Evolutionary conservation across 2,329 filamentous ascomycete species (phyloP), one percentile per base, ranked within the genome.

Genomic region (Nemania bipapillata): DNA sequence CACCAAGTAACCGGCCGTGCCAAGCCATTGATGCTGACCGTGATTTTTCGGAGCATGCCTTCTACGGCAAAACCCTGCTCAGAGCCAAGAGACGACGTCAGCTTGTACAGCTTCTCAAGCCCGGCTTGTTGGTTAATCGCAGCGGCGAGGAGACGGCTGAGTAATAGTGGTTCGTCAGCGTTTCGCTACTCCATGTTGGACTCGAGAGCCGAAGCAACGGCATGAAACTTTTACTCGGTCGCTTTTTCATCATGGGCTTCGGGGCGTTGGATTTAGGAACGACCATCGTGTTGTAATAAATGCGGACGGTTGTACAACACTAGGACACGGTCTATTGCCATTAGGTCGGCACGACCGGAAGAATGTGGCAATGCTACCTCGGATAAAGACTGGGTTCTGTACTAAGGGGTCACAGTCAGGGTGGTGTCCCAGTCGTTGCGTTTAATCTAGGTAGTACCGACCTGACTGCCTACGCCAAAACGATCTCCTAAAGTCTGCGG

Each of bases 51-150:
- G 40, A 52, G 15, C 26, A 60, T 50, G 22, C 22, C 26, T 32
- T 60, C 26, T 42, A 57, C 37, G n/a, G 15, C 24, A 57, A 40
- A 57, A 45, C 54, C 17, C 8, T 57, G 24, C 24, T 57, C 9
- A 40, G 15, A 40, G 20, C 37, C 5, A 26, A 57, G 26, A 57
- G 45, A 59, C 12, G 20, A 59, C 22, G 42, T 47, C 5, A 59
- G 42, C n/a, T 59, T 59, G 8, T 59, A 59, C 15, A 59, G 45
- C n/a, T 59, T 59, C 12, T 59, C 17, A 49, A 58, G 42, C 45
- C 26, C n/a, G n/a, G 26, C 56, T 49, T 49, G 15, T 58, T 58
- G 40, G 40, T 58, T 58, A 30, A 58, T 58, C n/a, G 40, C 26
- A 49, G 26, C 22, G 22, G 40, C 40, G n/a, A 58, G 49, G 8